Percentiles rank a stretch among this genome's conserved stretches.
These are phyloP conservation scores for Pseudocercospora cruenta DNA, from an alignment of 2,329 filamentous ascomycete species.

Conservation along the genomic window DNA sequence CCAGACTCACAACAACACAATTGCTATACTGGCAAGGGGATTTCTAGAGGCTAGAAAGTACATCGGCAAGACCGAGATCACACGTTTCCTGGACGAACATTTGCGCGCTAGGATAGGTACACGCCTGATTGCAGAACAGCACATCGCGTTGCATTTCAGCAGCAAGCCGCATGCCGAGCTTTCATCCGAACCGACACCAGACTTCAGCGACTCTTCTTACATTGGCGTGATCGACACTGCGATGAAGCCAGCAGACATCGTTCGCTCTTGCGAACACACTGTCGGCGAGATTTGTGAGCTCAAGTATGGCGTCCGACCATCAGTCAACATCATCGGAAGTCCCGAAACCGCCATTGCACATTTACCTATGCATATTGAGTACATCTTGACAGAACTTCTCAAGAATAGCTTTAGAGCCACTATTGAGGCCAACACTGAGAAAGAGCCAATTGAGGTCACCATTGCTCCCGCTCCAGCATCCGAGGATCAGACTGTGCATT, in stretches of 20 bases:
- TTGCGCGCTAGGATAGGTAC: slow-evolving; percentile 92
- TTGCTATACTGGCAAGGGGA: slow-evolving; percentile 85
- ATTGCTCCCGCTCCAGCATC: slow-evolving; percentile 69
- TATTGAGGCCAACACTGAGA: slow-evolving; percentile 77
- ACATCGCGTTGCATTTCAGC: slow-evolving; percentile 83
- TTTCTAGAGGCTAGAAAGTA: slow-evolving; percentile 94
- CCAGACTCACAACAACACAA: slow-evolving; percentile 90
- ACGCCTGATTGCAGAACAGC: slow-evolving; percentile 90
- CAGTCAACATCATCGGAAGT: slow-evolving; percentile 79
- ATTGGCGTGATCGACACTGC: slow-evolving; percentile 96
- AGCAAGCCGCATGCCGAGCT: slow-evolving; percentile 71
- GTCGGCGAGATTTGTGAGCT: slow-evolving; percentile 96
- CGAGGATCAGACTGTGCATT: slow-evolving; percentile 45
- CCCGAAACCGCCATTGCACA: slow-evolving; percentile 88
- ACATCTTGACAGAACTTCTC: slow-evolving; percentile 92
- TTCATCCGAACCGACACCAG: slow-evolving; percentile 41
- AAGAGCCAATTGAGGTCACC: slow-evolving; percentile 85
- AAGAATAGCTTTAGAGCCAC: slow-evolving; percentile 97
- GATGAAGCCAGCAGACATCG: slow-evolving; percentile 76
- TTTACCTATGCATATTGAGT: slow-evolving; percentile 93
- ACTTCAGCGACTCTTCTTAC: slow-evolving; percentile 58
- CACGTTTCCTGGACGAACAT: slow-evolving; percentile 88
- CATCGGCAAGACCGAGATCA: slow-evolving; percentile 81
- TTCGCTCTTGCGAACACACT: slow-evolving; percentile 83
- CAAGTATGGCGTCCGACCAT: slow-evolving; percentile 87